These are phyloP conservation scores for Cyclostephanos invisitatus DNA, from an alignment of 108 stramenopile species.

Conservation along the genomic window DNA sequence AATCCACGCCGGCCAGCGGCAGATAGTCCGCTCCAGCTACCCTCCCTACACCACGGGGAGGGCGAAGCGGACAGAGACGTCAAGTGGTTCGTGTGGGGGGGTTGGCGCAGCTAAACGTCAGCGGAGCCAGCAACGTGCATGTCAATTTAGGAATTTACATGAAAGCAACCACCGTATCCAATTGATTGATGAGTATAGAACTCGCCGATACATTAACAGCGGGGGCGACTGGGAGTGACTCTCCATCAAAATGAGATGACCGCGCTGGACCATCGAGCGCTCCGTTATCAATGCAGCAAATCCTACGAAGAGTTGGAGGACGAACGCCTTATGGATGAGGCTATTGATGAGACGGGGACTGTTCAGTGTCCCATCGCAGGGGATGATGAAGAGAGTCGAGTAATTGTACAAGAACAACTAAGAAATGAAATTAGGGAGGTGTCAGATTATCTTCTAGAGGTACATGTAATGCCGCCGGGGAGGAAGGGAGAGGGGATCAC, in stretches of 20 bases:
- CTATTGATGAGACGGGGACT: constrained; percentile 3
- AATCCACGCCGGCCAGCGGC: background rate
- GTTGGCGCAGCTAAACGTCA: constrained; percentile 1
- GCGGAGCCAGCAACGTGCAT: background rate
- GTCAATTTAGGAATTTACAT: background rate
- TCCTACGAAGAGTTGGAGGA: background rate
- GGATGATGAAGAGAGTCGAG: background rate
- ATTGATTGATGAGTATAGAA: background rate
- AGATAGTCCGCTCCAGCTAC: background rate
- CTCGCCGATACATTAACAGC: background rate
- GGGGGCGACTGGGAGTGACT: background rate
- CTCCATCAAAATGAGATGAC: background rate
- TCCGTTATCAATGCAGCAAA: background rate
- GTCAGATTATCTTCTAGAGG: background rate
- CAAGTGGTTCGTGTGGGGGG: background rate
- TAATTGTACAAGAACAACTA: background rate
- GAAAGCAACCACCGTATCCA: background rate
- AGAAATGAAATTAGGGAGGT: background rate
- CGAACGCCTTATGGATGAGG: background rate
- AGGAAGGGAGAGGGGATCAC: constrained; percentile 1
- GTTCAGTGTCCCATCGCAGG: background rate
- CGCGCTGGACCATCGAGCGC: background rate
- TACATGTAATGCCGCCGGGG: background rate
- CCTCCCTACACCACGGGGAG: background rate
- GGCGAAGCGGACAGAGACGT: background rate